phyloP scores from a whole-genome alignment of 2,329 filamentous ascomycete species.

The Stachybotrys chartarum region DNA sequence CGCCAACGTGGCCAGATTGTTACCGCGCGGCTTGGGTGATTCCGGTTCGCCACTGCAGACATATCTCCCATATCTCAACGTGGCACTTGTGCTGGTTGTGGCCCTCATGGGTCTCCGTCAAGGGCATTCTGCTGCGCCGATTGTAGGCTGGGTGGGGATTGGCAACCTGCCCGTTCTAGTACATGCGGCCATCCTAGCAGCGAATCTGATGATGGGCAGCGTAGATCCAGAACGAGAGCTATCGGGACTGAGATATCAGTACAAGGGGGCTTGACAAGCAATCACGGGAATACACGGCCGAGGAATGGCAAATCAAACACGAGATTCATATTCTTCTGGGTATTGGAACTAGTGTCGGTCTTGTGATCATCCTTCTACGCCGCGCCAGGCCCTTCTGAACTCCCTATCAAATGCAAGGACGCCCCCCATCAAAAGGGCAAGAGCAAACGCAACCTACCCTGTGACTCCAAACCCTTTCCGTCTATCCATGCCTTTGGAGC shows the following conservation, averaged over 20 bases:
- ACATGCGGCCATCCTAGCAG: constrained; percentile 51
- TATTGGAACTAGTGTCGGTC: neutral
- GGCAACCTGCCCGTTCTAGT: constrained; percentile 49
- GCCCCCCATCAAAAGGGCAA: neutral
- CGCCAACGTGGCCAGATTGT: neutral
- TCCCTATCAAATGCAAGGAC: neutral
- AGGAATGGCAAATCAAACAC: neutral
- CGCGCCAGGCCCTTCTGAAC: neutral
- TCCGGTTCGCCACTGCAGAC: constrained; percentile 40
- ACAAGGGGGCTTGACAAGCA: constrained; percentile 52
- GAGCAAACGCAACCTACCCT: neutral
- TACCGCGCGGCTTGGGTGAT: neutral
- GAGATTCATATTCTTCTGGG: neutral
- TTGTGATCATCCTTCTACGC: neutral
- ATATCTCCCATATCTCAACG: constrained; percentile 55
- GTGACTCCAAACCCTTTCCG: neutral
- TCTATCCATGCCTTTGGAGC: neutral
- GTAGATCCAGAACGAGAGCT: constrained; percentile 64
- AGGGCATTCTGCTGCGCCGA: constrained; percentile 20
- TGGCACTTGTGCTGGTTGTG: constrained; percentile 47
- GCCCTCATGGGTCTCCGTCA: constrained; percentile 34
- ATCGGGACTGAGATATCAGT: constrained; percentile 53
- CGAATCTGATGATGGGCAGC: constrained; percentile 59
- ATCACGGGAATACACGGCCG: neutral
- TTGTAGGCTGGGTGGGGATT: constrained; percentile 33